Evolutionary conservation across 148 eudicot genomes (phyloP).

Genomic region (Silene latifolia): DNA sequence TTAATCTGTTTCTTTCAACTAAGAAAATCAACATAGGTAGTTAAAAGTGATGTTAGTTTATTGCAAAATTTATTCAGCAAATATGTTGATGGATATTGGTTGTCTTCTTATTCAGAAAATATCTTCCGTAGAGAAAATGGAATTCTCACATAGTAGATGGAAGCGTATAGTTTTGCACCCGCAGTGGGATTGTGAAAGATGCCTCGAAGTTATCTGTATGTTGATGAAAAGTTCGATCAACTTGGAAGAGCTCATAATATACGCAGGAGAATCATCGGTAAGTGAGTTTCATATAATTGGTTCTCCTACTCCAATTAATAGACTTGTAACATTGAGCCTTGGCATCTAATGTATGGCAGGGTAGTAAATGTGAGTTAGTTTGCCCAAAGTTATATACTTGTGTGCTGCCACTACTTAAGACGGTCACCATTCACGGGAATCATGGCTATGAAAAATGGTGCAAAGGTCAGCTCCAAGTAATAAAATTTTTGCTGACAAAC

Average conservation of each 20-base stretch:
- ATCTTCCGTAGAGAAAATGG: neutral
- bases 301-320: neutral
- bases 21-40: too few species aligned
- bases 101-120: too few species aligned
- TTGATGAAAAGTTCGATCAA: neutral
- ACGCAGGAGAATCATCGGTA: neutral
- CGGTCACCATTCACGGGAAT: constrained; percentile 1
- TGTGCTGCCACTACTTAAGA: constrained; percentile 10
- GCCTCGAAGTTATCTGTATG: neutral
- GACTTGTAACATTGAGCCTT: too few species aligned
- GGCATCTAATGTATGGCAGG: neutral
- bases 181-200: neutral
- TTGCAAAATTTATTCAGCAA: too few species aligned
- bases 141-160: neutral
- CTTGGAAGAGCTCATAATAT: constrained; percentile 12
- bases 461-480: constrained; percentile 1
- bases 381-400: neutral
- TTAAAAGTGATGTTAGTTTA: too few species aligned
- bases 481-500: constrained; percentile 9
- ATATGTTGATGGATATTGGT: too few species aligned
- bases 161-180: neutral
- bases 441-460: neutral
- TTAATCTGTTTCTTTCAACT: too few species aligned
- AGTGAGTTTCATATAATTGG: neutral
- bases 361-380: neutral